Evolutionary conservation across 2,329 filamentous ascomycete genomes (phyloP).

Genomic region (Didymella glomerata): DNA sequence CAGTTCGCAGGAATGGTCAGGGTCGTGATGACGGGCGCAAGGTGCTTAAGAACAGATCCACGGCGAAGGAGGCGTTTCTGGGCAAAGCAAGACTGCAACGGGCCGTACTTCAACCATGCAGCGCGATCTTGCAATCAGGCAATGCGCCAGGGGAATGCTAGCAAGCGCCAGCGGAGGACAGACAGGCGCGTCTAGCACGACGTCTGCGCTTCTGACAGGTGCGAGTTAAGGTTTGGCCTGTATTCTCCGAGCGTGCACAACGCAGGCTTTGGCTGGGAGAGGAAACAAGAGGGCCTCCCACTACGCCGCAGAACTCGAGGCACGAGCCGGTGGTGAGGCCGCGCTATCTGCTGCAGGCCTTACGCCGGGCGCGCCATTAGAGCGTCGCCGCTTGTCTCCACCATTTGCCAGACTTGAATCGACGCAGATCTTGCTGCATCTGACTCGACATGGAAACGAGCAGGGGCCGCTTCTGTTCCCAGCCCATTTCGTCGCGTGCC

Average conservation of each 20-base stretch:
- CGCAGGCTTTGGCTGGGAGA: slow-evolving; percentile 37
- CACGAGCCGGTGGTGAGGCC: slow-evolving; percentile 48
- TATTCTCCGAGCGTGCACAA: slow-evolving; percentile 51
- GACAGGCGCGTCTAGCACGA: slow-evolving; percentile 42
- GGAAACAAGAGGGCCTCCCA: slow-evolving; percentile 41
- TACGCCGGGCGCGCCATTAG: slow-evolving; percentile 27
- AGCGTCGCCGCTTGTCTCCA: slow-evolving; percentile 33
- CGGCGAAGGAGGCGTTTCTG: slow-evolving; percentile 44
- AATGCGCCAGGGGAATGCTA: slow-evolving; percentile 40
- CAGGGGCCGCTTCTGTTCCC: slow-evolving; percentile 39
- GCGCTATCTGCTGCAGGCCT: slow-evolving; percentile 42
- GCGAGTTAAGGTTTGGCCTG: slow-evolving; percentile 49
- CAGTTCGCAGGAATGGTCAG: slow-evolving; percentile 37
- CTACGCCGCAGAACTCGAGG: slow-evolving; percentile 45
- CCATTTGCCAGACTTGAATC: slow-evolving; percentile 33
- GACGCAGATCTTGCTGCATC: slow-evolving; percentile 45
- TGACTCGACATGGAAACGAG: slow-evolving; percentile 44
- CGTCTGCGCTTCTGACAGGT: slow-evolving; percentile 49
- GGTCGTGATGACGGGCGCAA: slow-evolving; percentile 39
- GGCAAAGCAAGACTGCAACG: slow-evolving; percentile 52
- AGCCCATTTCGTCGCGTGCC: slow-evolving; percentile 35
- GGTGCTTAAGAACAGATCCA: slow-evolving; percentile 42
- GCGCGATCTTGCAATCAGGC: slow-evolving; percentile 43
- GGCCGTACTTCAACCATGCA: slow-evolving; percentile 50
- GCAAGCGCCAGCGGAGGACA: slow-evolving; percentile 38